A percentile compares a stretch with the other conserved stretches of the same genome.
These are phyloP conservation scores for Knufia petricola DNA, from an alignment of 2,329 filamentous ascomycete genomes.

Conservation along the genomic window DNA sequence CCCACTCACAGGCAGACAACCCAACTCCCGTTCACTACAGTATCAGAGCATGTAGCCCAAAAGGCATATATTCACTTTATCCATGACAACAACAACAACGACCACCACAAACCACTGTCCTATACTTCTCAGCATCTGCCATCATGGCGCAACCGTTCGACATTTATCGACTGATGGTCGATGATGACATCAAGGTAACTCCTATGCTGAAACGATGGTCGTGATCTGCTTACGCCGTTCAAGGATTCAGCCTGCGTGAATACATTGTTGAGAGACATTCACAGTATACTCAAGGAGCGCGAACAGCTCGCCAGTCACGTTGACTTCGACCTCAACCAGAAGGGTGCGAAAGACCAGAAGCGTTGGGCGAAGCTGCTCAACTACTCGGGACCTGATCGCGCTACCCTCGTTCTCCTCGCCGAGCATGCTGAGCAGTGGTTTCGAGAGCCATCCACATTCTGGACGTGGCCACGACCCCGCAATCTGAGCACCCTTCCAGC, in stretches of 20 bases:
- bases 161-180: no score
- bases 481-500: background rate
- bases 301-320: background rate
- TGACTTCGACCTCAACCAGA: background rate
- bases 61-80: background rate
- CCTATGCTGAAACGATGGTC: no score
- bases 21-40: conserved; percentile 1
- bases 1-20: conserved; percentile 1
- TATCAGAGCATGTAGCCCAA: no score
- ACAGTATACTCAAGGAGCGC: background rate
- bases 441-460: conserved; percentile 1
- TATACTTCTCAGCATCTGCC: conserved; percentile 11
- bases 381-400: conserved; percentile 1
- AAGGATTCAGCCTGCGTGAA: background rate
- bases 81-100: conserved; percentile 9
- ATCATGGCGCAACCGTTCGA: conserved; percentile 7
- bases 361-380: conserved; percentile 1
- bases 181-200: no score
- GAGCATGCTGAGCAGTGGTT: background rate
- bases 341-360: background rate
- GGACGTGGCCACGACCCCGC: background rate
- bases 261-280: conserved; percentile 2
- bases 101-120: conserved; percentile 14
- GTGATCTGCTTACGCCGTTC: background rate
- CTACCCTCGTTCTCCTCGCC: background rate